phyloP scores from a whole-genome alignment of 106 monocot genomes.

The Phalaenopsis equestris region DNA sequence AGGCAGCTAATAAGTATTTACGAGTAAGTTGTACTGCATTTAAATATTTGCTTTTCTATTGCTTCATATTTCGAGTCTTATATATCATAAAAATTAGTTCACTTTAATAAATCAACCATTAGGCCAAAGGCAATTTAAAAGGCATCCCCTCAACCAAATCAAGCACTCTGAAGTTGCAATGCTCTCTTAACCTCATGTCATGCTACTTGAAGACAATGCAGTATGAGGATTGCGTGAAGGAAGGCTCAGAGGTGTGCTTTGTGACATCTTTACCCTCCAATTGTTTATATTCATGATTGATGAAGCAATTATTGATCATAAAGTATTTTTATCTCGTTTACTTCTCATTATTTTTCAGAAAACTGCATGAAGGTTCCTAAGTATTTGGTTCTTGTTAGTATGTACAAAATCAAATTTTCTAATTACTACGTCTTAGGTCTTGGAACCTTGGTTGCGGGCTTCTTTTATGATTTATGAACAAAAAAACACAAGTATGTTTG shows the following conservation, averaged over 20 bases:
- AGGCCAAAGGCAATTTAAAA: constrained; percentile 91
- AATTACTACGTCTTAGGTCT: neutral
- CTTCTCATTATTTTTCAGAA: neutral
- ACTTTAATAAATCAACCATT: constrained; percentile 1
- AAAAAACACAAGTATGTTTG: neutral
- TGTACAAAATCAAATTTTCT: too few relatives aligned
- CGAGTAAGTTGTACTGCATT: constrained; percentile 36
- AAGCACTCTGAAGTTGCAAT: constrained; percentile 66
- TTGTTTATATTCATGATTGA: neutral
- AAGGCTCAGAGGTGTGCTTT: constrained; percentile 75
- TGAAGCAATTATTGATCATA: neutral
- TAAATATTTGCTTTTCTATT: constrained; percentile 1
- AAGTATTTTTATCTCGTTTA: neutral
- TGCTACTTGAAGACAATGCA: constrained; percentile 79
- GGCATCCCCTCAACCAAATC: constrained; percentile 47
- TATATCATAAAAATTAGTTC: constrained; percentile 1
- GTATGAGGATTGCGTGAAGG: constrained; percentile 76
- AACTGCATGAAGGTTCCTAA: neutral
- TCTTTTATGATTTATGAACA: neutral
- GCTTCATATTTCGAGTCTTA: neutral
- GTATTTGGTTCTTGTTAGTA: too few relatives aligned
- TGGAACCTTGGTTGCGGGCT: neutral
- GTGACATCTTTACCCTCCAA: neutral
- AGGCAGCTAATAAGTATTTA: constrained; percentile 79
- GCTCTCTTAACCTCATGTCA: constrained; percentile 94